These are phyloP conservation scores for Jacaranda mimosifolia DNA, from an alignment of 257 asterid species.

Conservation along the genomic window DNA sequence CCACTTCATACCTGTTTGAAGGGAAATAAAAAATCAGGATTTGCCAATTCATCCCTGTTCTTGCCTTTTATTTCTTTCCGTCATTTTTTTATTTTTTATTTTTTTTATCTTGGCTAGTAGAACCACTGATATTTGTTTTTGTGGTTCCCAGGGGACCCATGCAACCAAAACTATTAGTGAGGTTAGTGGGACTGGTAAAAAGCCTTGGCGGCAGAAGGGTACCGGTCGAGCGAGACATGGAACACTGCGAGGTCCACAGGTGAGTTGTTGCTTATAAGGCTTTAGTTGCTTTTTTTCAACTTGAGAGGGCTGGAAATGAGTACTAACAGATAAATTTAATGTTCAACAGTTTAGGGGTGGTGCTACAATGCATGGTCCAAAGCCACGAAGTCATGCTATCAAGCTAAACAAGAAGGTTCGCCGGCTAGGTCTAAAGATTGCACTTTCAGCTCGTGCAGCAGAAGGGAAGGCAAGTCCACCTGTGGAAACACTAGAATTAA, in stretches of 20 bases:
- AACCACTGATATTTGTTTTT: conserved; percentile 11
- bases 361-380: conserved; percentile 89
- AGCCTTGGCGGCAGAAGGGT: conserved; percentile 92
- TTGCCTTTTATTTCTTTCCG: not conserved
- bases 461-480: conserved; percentile 89
- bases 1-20: not conserved
- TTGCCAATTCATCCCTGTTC: not conserved
- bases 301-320: not conserved
- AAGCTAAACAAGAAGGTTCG: conserved; percentile 92
- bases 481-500: not conserved
- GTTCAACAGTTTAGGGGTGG: conserved; percentile 89
- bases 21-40: not conserved
- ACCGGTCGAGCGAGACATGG: conserved; percentile 96
- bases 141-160: conserved; percentile 79
- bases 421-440: conserved; percentile 90
- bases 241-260: conserved; percentile 89
- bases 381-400: conserved; percentile 94
- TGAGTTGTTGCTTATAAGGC: conserved; percentile 40
- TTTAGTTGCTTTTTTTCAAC: conserved; percentile 11
- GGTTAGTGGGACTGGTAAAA: conserved; percentile 97
- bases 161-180: conserved; percentile 93
- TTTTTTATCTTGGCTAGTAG: not conserved
- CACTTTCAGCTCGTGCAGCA: conserved; percentile 91
- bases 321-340: conserved; percentile 26
- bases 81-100: not conserved